Evolutionary conservation across 75 land plant species (phyloP), one percentile per base, ranked within the genome.

Genomic region (Azolla pinnata): DNA sequence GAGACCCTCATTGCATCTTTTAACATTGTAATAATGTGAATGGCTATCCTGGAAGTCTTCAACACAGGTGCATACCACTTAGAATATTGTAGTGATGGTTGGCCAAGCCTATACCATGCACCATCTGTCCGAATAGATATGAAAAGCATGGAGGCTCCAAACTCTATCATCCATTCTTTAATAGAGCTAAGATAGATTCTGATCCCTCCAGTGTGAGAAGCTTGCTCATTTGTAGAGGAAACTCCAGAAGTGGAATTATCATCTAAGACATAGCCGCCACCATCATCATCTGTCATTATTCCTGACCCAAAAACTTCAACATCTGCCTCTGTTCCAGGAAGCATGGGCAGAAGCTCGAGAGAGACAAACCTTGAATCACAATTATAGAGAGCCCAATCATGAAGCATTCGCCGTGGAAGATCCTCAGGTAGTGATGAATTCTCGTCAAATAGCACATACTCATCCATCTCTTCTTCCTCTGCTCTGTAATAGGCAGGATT

Each of bases 81-180:
- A 54, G 57, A 70, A 74, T 88, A 93, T 62, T 83, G 98, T 44
- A 75, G 79, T 33, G 96, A 80, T 14, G 98, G 98, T 60, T 74
- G 86, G 18, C 96, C 98, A 56, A 93, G 87, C 67, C 87, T 75
- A 63, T 88, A 88, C 98, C 96, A 88, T 30, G 90, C 82, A 64
- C 82, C 62, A 57, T 85, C 87, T 8, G 96, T 88, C 14, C 90
- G 57, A 44, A 89, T 79, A 27, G 87, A 93, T 1, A 89, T 77
- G 35, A 77, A 83, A 29, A 89, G 50, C 81, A 86, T 88, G 53
- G 74, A 61, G 19, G 83, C 75, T 47, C 96, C 96, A 68, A 88
- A 93, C 54, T 93, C 96, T 57, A 93, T 83, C 85, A 81, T 66
- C 96, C 98, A 93, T 58, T 93, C 98, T 73, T 88, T 93, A 28